These are phyloP conservation scores for Amphicarpaea edgeworthii DNA, from an alignment of 306 rosid species.

Conservation along the genomic window DNA sequence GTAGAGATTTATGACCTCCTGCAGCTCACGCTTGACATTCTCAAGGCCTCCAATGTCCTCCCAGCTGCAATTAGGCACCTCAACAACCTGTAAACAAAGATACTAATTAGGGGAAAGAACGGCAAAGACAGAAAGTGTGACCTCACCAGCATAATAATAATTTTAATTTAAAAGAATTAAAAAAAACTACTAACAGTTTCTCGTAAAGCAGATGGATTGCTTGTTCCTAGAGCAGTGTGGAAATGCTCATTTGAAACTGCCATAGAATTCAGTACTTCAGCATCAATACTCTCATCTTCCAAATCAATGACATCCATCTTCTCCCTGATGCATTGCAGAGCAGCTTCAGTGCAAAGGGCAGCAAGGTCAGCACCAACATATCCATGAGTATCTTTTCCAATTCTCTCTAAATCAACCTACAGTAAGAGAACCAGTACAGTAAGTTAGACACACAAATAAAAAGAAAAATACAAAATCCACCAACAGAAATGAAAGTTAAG, in stretches of 20 bases:
- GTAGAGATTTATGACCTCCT: slow-evolving; percentile 47
- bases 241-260: slow-evolving; percentile 70
- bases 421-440: too few relatives aligned
- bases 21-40: slow-evolving; percentile 64
- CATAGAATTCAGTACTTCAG: slow-evolving; percentile 65
- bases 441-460: too few relatives aligned
- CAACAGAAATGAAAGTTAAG: background rate
- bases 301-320: slow-evolving; percentile 41
- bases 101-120: slow-evolving; percentile 41
- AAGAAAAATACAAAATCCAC: background rate
- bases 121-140: too few relatives aligned
- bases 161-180: too few relatives aligned
- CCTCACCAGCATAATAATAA: too few relatives aligned
- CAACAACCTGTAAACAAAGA: slow-evolving; percentile 55
- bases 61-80: slow-evolving; percentile 34
- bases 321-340: too few relatives aligned
- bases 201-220: slow-evolving; percentile 73
- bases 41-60: slow-evolving; percentile 67
- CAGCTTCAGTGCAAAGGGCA: too few relatives aligned
- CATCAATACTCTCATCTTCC: slow-evolving; percentile 73
- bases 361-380: too few relatives aligned
- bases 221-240: slow-evolving; percentile 68
- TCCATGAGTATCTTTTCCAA: too few relatives aligned
- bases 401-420: too few relatives aligned
- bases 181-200: slow-evolving; percentile 49